Evolutionary conservation across 2,329 filamentous ascomycete genomes (phyloP).

Genomic region (Coniochaeta sp.): DNA sequence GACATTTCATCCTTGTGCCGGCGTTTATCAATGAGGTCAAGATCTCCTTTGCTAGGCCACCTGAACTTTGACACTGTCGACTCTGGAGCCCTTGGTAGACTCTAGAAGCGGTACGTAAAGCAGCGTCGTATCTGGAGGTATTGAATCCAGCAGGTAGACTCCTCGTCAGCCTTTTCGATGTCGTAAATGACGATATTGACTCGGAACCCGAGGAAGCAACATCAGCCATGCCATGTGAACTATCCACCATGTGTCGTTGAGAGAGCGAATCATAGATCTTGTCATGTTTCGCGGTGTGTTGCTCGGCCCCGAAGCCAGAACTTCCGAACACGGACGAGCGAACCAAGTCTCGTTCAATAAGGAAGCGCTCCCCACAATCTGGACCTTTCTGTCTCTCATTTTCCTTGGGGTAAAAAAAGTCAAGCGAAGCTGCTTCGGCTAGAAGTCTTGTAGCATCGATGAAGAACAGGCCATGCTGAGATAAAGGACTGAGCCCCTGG

Average conservation of each 20-base stretch:
- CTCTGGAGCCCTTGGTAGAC: not conserved
- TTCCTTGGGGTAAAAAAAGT: conserved; percentile 17
- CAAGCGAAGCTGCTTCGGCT: conserved; percentile 17
- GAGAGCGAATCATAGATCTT: conserved; percentile 2
- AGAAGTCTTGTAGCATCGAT: not conserved
- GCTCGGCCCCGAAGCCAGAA: conserved; percentile 19
- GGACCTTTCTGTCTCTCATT: not conserved
- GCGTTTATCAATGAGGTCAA: not conserved
- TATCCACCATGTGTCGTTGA: not conserved
- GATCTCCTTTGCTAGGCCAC: not conserved
- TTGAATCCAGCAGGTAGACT: not conserved
- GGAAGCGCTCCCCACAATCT: conserved; percentile 4
- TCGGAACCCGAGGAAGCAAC: no score
- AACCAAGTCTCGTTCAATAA: conserved; percentile 14
- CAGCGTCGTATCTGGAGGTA: not conserved
- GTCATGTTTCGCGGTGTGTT: conserved; percentile 6
- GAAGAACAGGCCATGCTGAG: conserved; percentile 31
- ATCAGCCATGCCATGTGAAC: no score
- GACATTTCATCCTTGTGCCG: not conserved
- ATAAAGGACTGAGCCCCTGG: conserved; percentile 24
- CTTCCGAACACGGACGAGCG: conserved; percentile 32
- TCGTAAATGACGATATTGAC: no score
- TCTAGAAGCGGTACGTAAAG: not conserved
- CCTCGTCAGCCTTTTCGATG: no score
- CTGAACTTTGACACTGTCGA: not conserved